Conservation (phyloP, 108 stramenopile genomes). For the Cyclotella atomus region DNA sequence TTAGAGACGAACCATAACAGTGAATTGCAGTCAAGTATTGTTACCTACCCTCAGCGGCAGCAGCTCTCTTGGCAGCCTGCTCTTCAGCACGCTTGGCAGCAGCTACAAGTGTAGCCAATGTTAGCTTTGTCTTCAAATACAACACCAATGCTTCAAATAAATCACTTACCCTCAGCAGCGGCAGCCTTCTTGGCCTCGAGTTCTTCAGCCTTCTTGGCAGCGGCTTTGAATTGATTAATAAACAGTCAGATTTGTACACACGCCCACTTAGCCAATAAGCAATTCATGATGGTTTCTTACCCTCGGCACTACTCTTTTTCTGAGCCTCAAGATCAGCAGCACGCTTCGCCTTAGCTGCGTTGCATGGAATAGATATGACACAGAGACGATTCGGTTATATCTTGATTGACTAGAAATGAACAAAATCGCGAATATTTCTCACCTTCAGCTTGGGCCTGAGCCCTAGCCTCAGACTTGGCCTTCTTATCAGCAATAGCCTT, state of each 20-base stretch:
- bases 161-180: slow-evolving; percentile 13
- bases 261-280: background rate
- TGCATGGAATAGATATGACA: background rate
- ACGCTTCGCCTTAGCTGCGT: slow-evolving; percentile 14
- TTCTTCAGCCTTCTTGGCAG: slow-evolving; percentile 15
- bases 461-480: slow-evolving; percentile 12
- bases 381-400: background rate
- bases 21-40: background rate
- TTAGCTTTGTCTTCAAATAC: too few species aligned
- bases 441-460: slow-evolving; percentile 18
- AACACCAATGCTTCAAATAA: background rate
- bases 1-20: background rate
- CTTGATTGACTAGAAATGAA: background rate
- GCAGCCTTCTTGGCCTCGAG: slow-evolving; percentile 14
- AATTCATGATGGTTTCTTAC: background rate
- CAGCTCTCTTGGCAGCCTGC: slow-evolving; percentile 30
- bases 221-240: background rate
- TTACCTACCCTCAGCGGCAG: slow-evolving; percentile 10
- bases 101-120: too few species aligned
- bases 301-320: background rate
- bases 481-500: slow-evolving; percentile 29
- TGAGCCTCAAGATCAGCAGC: slow-evolving; percentile 24
- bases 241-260: background rate
- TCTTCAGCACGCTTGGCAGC: slow-evolving; percentile 25
- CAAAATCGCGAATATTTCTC: background rate